A percentile compares a stretch with the other conserved stretches of the same genome.
Evolutionary conservation across 371 early-diverging fungal genomes (phyloP).

Genomic region (Circinella umbellata): DNA sequence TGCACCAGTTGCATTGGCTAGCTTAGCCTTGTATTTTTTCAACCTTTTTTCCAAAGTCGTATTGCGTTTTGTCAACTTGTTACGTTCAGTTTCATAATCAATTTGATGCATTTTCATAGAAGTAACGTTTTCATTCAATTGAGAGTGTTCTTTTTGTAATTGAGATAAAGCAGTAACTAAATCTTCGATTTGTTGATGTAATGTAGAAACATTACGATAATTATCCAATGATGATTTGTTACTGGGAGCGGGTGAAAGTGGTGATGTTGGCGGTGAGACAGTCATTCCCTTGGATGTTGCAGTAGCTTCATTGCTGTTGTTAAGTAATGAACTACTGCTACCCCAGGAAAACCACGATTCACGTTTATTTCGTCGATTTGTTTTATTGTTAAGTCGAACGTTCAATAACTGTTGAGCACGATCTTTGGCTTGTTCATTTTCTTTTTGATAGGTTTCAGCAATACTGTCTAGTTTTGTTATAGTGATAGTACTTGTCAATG

Average conservation of each 20-base stretch:
- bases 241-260: constrained; percentile 10
- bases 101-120: constrained; percentile 55
- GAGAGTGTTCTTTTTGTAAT: constrained; percentile 58
- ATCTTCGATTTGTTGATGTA: constrained; percentile 63
- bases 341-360: constrained; percentile 30
- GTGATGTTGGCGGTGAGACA: constrained; percentile 5
- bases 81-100: constrained; percentile 46
- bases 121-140: constrained; percentile 49
- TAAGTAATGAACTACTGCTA: constrained; percentile 9
- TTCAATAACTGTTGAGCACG: constrained; percentile 49
- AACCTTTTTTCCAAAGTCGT: constrained; percentile 37
- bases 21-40: constrained; percentile 43
- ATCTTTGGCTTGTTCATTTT: constrained; percentile 52
- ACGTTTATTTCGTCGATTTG: constrained; percentile 28
- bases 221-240: background rate
- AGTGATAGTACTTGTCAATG: constrained; percentile 57
- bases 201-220: constrained; percentile 16
- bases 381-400: constrained; percentile 30
- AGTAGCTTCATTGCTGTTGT: background rate
- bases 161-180: constrained; percentile 55
- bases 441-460: constrained; percentile 58
- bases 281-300: background rate
- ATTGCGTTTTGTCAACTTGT: constrained; percentile 37
- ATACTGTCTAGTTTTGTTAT: constrained; percentile 69
- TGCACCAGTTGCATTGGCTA: constrained; percentile 19